Evolutionary conservation across 2,329 filamentous ascomycete species (phyloP).

Genomic region (Fusarium tjaetaba): DNA sequence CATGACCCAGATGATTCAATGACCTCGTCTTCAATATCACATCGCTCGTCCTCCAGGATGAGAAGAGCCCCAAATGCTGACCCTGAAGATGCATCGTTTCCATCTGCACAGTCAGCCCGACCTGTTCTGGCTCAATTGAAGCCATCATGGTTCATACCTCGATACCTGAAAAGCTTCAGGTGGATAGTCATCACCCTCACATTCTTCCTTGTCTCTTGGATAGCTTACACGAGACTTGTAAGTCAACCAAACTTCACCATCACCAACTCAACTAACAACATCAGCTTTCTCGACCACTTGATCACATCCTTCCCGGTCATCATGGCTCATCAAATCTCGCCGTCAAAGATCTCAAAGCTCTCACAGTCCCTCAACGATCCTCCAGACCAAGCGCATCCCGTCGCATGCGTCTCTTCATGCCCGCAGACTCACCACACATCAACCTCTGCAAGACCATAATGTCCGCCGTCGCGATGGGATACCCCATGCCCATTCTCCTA

Average conservation of each 20-base stretch:
- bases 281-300: constrained; percentile 20
- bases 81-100: constrained; percentile 26
- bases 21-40: constrained; percentile 28
- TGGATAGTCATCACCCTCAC: not conserved
- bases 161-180: constrained; percentile 9
- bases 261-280: not conserved
- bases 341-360: constrained; percentile 4
- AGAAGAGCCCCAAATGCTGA: constrained; percentile 12
- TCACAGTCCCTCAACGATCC: constrained; percentile 3
- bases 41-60: constrained; percentile 25
- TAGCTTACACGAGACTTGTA: not conserved
- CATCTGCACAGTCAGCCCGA: not conserved
- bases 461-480: constrained; percentile 51
- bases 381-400: constrained; percentile 25
- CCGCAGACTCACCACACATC: constrained; percentile 49
- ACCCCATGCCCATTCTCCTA: constrained; percentile 50
- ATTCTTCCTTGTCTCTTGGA: constrained; percentile 23
- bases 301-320: not conserved
- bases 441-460: constrained; percentile 53
- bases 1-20: constrained; percentile 9
- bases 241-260: fast-evolving
- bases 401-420: constrained; percentile 51
- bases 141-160: not conserved
- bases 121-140: not conserved
- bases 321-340: constrained; percentile 3